These are phyloP conservation scores for Ceratocystis eucalypticola DNA, from an alignment of 2,329 filamentous ascomycete genomes.

Conservation along the genomic window DNA sequence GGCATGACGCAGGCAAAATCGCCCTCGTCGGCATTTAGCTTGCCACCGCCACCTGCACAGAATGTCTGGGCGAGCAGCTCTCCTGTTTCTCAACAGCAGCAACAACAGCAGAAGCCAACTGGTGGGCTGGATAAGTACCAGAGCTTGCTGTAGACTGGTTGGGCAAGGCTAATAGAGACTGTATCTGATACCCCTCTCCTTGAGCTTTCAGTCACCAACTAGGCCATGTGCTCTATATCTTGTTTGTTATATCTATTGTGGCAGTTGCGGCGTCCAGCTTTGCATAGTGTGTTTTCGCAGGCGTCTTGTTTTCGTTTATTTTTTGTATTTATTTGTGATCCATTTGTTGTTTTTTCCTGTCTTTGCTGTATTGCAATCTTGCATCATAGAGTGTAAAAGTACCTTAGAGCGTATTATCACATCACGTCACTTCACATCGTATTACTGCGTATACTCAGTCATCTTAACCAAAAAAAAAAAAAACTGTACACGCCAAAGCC, in stretches of 20 bases:
- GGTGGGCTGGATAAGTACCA: slow-evolving; percentile 54
- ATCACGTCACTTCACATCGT: not conserved
- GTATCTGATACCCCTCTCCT: not conserved
- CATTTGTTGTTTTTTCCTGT: not conserved
- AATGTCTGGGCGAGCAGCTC: slow-evolving; percentile 20
- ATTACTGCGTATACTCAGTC: too few species aligned
- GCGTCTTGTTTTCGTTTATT: not conserved
- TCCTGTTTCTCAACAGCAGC: slow-evolving; percentile 24
- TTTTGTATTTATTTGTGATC: not conserved
- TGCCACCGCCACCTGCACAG: slow-evolving; percentile 32
- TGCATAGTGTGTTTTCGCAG: not conserved
- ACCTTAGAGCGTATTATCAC: slow-evolving; percentile 7
- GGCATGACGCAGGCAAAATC: slow-evolving; percentile 40
- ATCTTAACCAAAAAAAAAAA: not conserved
- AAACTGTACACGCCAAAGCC: not conserved
- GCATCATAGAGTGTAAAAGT: not conserved
- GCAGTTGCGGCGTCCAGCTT: not conserved
- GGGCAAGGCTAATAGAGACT: not conserved
- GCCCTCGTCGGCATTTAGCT: slow-evolving; percentile 32
- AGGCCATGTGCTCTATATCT: not conserved
- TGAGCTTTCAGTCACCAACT: too few species aligned
- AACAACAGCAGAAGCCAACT: slow-evolving; percentile 27
- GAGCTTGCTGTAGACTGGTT: slow-evolving; percentile 42
- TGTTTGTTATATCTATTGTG: not conserved
- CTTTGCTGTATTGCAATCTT: not conserved